Conservation (phyloP, 495 filamentous ascomycete species). For the Penicillium canariense region DNA sequence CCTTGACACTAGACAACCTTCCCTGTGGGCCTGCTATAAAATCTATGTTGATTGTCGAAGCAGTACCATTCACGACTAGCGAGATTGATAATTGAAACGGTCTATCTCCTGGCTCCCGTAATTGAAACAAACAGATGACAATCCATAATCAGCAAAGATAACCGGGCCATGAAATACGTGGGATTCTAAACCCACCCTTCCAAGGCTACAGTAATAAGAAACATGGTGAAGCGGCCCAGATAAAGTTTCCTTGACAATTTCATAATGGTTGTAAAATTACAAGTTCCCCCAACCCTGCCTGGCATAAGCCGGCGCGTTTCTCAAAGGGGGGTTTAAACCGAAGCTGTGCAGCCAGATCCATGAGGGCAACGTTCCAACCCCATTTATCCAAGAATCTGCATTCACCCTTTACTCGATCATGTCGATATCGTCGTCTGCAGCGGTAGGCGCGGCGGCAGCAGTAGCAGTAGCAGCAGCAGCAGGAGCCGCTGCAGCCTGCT, state of each 20-base stretch:
- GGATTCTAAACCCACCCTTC: too few species aligned
- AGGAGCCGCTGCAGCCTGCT: slow-evolving; percentile 26
- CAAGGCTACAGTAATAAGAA: too few species aligned
- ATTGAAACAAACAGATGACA: too few species aligned
- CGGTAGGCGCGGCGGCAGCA: slow-evolving; percentile 21
- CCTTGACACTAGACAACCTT: neutral
- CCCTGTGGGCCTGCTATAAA: too few species aligned
- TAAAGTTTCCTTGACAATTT: slow-evolving; percentile 20
- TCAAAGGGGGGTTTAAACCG: neutral
- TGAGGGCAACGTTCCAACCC: neutral
- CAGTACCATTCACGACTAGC: too few species aligned
- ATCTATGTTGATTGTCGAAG: neutral
- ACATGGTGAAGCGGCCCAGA: neutral
- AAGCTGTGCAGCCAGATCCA: neutral
- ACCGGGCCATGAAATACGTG: too few species aligned
- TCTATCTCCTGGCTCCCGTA: too few species aligned
- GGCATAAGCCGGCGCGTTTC: neutral
- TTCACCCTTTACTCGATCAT: slow-evolving; percentile 50
- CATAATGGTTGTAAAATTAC: slow-evolving; percentile 21
- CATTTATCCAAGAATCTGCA: neutral
- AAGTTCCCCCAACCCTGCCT: slow-evolving; percentile 1
- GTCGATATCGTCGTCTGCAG: slow-evolving; percentile 56
- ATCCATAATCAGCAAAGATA: too few species aligned
- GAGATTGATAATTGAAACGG: too few species aligned
- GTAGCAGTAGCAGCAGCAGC: slow-evolving; percentile 25